Conservation (phyloP, 208 protist species). For the Leishmania mexicana region DNA sequence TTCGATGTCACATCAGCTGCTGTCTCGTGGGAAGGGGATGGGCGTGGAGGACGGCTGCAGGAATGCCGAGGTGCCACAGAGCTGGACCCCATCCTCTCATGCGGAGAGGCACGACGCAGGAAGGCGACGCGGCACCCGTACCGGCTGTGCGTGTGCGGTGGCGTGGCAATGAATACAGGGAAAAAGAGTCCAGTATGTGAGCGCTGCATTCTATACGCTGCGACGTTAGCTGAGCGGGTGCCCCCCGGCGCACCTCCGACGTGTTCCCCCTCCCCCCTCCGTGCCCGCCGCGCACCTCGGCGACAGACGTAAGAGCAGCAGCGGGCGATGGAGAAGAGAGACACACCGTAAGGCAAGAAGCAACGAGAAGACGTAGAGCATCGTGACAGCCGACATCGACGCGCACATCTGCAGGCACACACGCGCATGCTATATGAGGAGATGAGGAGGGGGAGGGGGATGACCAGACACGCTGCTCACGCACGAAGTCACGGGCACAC, state of each 20-base stretch:
- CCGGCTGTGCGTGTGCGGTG: background rate
- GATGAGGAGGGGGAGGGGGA: too few species aligned
- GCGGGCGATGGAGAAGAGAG: background rate
- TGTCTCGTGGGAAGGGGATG: background rate
- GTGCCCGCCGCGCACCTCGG: background rate
- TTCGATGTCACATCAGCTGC: background rate
- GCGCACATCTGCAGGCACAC: background rate
- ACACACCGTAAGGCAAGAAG: background rate
- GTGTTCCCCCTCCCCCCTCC: too few species aligned
- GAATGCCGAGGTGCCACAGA: background rate
- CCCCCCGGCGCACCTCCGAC: too few species aligned
- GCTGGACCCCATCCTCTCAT: background rate
- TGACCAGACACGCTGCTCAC: background rate
- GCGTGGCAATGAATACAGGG: background rate
- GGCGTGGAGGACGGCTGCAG: background rate
- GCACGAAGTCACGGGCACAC: background rate
- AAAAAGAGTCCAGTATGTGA: background rate
- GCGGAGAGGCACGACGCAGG: background rate
- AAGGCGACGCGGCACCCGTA: background rate
- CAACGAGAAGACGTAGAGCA: background rate
- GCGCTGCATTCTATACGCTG: background rate
- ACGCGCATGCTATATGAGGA: too few species aligned
- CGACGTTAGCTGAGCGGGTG: background rate
- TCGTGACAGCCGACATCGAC: background rate
- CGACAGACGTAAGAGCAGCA: background rate